Conservation (phyloP, 805 yeast genomes). For the Ogataea methanolica region DNA sequence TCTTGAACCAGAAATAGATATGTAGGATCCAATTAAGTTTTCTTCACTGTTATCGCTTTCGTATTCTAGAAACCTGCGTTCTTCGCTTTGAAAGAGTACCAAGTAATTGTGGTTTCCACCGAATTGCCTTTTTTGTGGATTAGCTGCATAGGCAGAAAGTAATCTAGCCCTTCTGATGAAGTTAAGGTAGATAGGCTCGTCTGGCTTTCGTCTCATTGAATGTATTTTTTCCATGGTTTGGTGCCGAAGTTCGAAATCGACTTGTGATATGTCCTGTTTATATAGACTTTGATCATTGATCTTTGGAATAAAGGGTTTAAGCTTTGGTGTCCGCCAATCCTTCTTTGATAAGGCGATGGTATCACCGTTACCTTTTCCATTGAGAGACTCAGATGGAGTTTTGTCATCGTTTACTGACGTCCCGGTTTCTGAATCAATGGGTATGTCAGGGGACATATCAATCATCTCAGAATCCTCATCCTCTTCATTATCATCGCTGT, state of each 20-base stretch:
- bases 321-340: no score
- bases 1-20: slow-evolving; percentile 2
- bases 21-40: slow-evolving; percentile 15
- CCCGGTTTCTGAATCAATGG: no score
- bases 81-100: slow-evolving; percentile 10
- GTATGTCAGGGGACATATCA: no score
- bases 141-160: slow-evolving; percentile 9
- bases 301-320: no score
- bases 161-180: slow-evolving; percentile 2
- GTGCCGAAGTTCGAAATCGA: neutral
- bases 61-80: slow-evolving; percentile 5
- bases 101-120: slow-evolving; percentile 19
- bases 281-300: no score
- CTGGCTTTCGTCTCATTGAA: slow-evolving; percentile 1
- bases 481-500: no score
- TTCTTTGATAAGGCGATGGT: no score
- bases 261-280: no score
- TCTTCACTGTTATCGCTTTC: slow-evolving; percentile 9
- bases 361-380: no score
- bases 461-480: no score
- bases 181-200: neutral
- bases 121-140: neutral
- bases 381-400: no score
- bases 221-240: neutral
- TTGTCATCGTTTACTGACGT: no score